Conservation (phyloP, 2,329 filamentous ascomycete genomes). For the Colletotrichum limetticola region DNA sequence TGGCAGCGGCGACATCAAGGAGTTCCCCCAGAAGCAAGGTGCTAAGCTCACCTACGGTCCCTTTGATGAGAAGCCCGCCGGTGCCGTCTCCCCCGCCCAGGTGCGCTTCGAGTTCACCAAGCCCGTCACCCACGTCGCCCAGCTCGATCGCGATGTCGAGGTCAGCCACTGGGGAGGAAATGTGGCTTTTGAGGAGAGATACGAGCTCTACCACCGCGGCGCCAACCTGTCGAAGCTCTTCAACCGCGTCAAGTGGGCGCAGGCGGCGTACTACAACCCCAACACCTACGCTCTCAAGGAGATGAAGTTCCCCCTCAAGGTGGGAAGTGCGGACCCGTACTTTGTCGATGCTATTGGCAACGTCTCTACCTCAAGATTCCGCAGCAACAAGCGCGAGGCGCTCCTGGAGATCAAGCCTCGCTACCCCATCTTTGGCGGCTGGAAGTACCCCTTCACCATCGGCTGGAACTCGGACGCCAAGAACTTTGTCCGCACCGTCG, state of each 20-base stretch:
- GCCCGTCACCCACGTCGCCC: conserved; percentile 82
- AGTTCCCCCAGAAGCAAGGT: conserved; percentile 83
- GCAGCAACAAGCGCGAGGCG: conserved; percentile 80
- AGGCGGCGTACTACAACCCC: conserved; percentile 80
- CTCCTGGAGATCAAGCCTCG: conserved; percentile 90
- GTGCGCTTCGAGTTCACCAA: conserved; percentile 97
- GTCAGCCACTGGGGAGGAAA: conserved; percentile 99
- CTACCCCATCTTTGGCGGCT: conserved; percentile 96
- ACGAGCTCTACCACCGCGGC: conserved; percentile 87
- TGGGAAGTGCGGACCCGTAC: conserved; percentile 88
- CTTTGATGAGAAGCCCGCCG: conserved; percentile 84
- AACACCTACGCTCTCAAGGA: conserved; percentile 82
- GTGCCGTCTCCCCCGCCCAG: conserved; percentile 75
- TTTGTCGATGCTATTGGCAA: conserved; percentile 98
- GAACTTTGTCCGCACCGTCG: conserved; percentile 76
- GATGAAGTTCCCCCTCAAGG: conserved; percentile 80
- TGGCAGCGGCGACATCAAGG: conserved; percentile 64
- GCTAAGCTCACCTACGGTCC: conserved; percentile 90
- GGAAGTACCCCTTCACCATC: conserved; percentile 97
- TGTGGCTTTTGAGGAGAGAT: conserved; percentile 92
- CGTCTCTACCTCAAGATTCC: conserved; percentile 92
- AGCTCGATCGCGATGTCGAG: conserved; percentile 90
- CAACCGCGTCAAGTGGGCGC: conserved; percentile 80
- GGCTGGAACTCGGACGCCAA: conserved; percentile 93
- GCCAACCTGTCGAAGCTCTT: conserved; percentile 81